Conservation (phyloP, 495 filamentous ascomycete genomes). For the Choiromyces venosus region DNA sequence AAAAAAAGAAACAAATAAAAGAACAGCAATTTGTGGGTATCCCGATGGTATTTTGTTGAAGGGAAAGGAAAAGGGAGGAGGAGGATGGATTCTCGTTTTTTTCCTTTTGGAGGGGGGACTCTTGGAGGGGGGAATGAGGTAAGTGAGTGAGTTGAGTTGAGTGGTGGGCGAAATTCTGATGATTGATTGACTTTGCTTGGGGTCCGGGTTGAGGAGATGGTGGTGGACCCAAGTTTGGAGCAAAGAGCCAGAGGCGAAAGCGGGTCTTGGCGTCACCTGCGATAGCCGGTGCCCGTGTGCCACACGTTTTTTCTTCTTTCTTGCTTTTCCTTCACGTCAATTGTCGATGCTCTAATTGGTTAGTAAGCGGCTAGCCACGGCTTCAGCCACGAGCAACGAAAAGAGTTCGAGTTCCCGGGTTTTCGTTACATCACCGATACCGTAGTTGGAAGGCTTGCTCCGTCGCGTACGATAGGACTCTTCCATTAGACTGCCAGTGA, state of each 20-base stretch:
- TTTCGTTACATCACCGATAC: neutral
- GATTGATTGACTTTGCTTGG: slow-evolving; percentile 35
- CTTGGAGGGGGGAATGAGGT: slow-evolving; percentile 23
- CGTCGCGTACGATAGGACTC: neutral
- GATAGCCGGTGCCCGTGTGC: slow-evolving; percentile 29
- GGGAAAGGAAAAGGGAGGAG: slow-evolving; percentile 5
- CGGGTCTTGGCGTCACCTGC: slow-evolving; percentile 11
- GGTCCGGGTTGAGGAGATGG: neutral
- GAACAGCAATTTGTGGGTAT: slow-evolving; percentile 7
- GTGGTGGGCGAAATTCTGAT: slow-evolving; percentile 18
- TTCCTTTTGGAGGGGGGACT: slow-evolving; percentile 26
- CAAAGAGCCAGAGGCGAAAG: neutral
- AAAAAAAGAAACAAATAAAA: slow-evolving; percentile 6
- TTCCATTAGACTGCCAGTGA: no score
- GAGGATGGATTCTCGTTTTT: neutral
- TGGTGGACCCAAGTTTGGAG: neutral
- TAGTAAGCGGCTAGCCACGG: neutral
- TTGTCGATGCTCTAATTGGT: neutral
- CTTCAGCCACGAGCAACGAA: neutral
- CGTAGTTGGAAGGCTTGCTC: neutral
- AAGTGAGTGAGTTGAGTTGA: slow-evolving; percentile 14
- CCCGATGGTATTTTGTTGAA: slow-evolving; percentile 12
- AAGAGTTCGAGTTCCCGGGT: neutral
- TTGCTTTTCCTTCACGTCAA: no score
- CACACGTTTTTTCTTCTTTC: slow-evolving; percentile 7